Evolutionary conservation across 1,139 yeast genomes (phyloP).

Genomic region (Geotrichum fermentans): DNA sequence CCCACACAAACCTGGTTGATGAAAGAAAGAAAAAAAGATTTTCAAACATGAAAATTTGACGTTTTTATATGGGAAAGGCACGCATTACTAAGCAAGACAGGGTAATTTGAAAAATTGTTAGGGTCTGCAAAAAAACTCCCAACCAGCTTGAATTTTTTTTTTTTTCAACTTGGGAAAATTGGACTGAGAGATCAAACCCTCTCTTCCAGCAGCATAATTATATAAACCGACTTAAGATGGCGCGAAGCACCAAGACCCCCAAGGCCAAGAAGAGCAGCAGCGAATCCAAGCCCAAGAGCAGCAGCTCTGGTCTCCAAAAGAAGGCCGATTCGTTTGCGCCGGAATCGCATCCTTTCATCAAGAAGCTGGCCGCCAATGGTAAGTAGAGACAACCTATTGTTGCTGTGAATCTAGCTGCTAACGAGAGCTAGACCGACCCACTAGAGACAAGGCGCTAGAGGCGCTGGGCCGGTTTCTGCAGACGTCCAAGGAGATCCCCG

Average conservation of each 20-base stretch:
- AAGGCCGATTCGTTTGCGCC: conserved; percentile 12
- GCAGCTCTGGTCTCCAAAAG: conserved; percentile 2
- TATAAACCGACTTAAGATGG: too few relatives aligned
- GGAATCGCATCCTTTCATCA: conserved; percentile 30
- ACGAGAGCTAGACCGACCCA: conserved; percentile 46
- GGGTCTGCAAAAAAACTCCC: conserved; percentile 13
- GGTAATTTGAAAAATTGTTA: conserved; percentile 13
- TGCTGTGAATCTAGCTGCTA: conserved; percentile 1
- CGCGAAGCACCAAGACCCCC: too few relatives aligned
- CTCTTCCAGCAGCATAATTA: too few relatives aligned
- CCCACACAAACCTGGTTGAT: conserved; percentile 19
- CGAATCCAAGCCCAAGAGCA: conserved; percentile 10
- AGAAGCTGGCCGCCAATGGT: neutral
- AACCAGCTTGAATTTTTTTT: neutral
- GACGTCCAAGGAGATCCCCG: conserved; percentile 40
- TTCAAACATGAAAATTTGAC: conserved; percentile 21
- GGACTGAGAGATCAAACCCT: neutral
- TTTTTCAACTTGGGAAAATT: neutral
- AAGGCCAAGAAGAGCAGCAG: neutral
- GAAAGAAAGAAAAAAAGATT: conserved; percentile 25
- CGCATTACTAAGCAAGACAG: neutral
- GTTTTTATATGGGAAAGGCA: conserved; percentile 8
- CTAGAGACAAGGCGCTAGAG: conserved; percentile 71
- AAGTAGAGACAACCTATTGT: neutral
- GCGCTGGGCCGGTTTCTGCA: conserved; percentile 58